These are phyloP conservation scores for Spergularia marina DNA, from an alignment of 148 eudicot species.

Conservation along the genomic window DNA sequence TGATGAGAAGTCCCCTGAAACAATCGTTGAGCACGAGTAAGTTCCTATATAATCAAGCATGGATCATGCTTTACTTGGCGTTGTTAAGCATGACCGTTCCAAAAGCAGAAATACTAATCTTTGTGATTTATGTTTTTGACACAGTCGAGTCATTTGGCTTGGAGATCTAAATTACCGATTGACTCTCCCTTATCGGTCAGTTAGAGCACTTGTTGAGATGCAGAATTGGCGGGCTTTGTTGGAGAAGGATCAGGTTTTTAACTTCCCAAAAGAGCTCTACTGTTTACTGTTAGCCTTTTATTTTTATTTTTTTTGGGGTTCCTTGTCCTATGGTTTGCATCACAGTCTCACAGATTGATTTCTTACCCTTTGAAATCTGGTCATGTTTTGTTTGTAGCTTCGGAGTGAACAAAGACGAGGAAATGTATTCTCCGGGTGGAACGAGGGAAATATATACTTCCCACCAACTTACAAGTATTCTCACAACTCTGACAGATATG, in stretches of 20 bases:
- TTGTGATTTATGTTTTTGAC: conserved; percentile 14
- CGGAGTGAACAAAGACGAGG: conserved; percentile 83
- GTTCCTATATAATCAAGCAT: conserved; percentile 16
- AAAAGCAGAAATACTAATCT: not conserved
- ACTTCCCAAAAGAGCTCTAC: not conserved
- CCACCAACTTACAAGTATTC: conserved; percentile 98
- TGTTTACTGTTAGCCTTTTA: conserved; percentile 5
- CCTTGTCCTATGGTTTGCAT: too few relatives aligned
- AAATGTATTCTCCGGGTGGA: conserved; percentile 82
- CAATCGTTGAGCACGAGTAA: conserved; percentile 92
- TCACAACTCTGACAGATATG: conserved; percentile 85
- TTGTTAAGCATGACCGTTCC: not conserved
- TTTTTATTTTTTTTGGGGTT: not conserved
- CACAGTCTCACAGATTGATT: not conserved
- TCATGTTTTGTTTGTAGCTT: conserved; percentile 45
- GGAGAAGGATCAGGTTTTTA: conserved; percentile 82
- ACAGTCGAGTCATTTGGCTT: conserved; percentile 94
- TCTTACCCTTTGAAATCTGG: not conserved
- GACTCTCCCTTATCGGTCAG: conserved; percentile 83
- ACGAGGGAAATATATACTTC: conserved; percentile 88
- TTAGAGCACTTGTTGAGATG: conserved; percentile 94
- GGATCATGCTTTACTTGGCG: not conserved
- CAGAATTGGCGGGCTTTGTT: conserved; percentile 94
- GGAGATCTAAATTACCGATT: conserved; percentile 94
- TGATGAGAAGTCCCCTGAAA: conserved; percentile 85